Evolutionary conservation across 148 eudicot species (phyloP), one percentile per base, ranked within the genome.

Genomic region (Rhododendron vialii): DNA sequence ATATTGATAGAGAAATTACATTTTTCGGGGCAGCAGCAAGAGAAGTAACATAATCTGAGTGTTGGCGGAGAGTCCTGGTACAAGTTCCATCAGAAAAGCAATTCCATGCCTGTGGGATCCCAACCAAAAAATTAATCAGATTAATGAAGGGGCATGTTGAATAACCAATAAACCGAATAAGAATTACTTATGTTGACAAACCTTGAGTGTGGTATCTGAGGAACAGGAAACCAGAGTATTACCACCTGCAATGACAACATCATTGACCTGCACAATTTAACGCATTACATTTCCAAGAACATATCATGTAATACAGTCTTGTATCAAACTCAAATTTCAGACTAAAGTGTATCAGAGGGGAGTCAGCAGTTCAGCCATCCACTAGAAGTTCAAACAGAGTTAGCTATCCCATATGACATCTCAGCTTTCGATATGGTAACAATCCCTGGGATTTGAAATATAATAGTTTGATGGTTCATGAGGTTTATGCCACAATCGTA

Each of bases 151-250:
- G 10, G 28, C 81, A 81, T 38, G 47, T 53, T 59, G 33, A 65
- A 35, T 73, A 7, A 53, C 84, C 20, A 71, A 57, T 28, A n/a
- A 13, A 41, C 47, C 77, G 4, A 71, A 69, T 15, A 38, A 8
- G 43, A 71, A 45, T 14, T 33, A 10, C 53, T 57, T 24, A 63
- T 15, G 30, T 7, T 28, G 43, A 26, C 82, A 82, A 85, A 97
- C 99, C 98, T 97, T 97, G 79, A 97, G 91, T 9, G 99, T 92
- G 47, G 99, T 92, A 80, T 97, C 99, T 36, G 99, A 97, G 84
- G 99, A 97, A 87, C 99, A 97, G 17, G 99, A 97, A 38, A 97
- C 98, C 86, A 97, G 93, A 9, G 96, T 94, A 82, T 90, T 93
- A 86, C 91, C 94, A 82, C 98, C 98, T 57, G 91, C 89, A 89